Evolutionary conservation across 1,139 yeast species (phyloP), one percentile per base, ranked within the genome.

Genomic region (Hyphopichia fennica): DNA sequence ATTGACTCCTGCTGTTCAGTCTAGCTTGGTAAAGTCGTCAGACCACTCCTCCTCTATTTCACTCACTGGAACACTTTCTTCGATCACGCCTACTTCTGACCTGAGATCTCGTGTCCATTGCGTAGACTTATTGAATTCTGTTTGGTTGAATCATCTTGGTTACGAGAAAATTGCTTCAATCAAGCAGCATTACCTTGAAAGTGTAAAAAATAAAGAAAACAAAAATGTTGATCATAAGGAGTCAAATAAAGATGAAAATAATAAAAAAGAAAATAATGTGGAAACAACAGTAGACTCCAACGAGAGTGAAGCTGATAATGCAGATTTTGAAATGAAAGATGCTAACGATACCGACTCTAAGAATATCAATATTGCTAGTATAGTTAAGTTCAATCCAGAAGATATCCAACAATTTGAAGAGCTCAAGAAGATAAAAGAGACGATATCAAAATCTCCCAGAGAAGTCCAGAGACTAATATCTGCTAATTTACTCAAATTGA

Each of bases 61-160:
- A 2, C 27, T 38, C n/a, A 69, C 66, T 41, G 82, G 83, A 39
- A 76, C 75, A 9, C 79, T 76, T 46, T 75, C 77, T 43, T 79
- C 89, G 11, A 91, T 89, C 75, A 96, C 95, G 0, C 98, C 97
- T 3, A 61, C 75, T 1, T 65, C 75, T 34, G 96, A 90, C 59
- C 89, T 87, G 61, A 76, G 78, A 35, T 82, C 81, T 22, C 73
- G 87, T 2, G 84, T 88, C 8, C 69, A 89, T 7, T 78, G 85
- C 19, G 78, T 79, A 18, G 75, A 75, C 13, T 77, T 82, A 45
- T 84, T 85, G 46, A 82, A 85, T 1, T 70, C 81, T 19, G 78
- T 87, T 8, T 91, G 97, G 96, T 74, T 82, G 45, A 88, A 85
- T 51, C 89, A 82, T 57, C 69, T 84, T 37, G 95, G 95, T 0